Evolutionary conservation across 2,329 filamentous ascomycete genomes (phyloP), one percentile per base, ranked within the genome.

Genomic region (Neoarthrinium moseri): DNA sequence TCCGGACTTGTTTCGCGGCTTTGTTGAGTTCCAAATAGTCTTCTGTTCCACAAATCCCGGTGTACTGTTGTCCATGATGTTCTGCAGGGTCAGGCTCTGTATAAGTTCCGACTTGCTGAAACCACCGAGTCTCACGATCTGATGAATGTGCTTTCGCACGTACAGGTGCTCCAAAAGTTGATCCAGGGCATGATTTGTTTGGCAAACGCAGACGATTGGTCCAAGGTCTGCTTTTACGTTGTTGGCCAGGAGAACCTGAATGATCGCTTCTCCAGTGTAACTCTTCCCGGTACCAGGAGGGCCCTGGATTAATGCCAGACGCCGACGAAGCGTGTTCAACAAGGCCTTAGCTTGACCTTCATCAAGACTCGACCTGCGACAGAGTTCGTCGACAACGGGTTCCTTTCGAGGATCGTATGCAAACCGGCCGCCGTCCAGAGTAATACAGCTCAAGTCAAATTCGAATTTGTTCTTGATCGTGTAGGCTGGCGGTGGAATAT

Each of bases 271-370:
- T 3, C 83, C 84, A 0, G 76, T 71, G 51, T 77, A 87, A 4
- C 72, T 78, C 56, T 89, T 89, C 0, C 86, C 85, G 0, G 85
- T 89, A 0, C 85, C 85, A 0, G 85, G 85, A 0, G 85, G 85
- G 0, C 86, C 86, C 64, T 89, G 84, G 12, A 87, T 83, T 5
- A 87, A 66, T 1, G 80, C 75, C 6, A 86, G 60, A 27, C 72
- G 71, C 1, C 73, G 69, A 1, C 66, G 71, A 0, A 88, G 62
- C 3, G 79, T 72, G 15, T 73, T 65, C 0, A 84, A 51, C 1
- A 87, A 59, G 2, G 81, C 79, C 4, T 54, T 48, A 4, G 74
- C 73, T 48, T 81, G 75, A 0, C 29, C 73, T 1, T 55, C 46
- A 51, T 87, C 83, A 0, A 87, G 70, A 1, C 58, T 67, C 0